Evolutionary conservation across 441 rosid genomes (phyloP), one percentile per base, ranked within the genome.

Genomic region (Pelargonium myrrhifolium): DNA sequence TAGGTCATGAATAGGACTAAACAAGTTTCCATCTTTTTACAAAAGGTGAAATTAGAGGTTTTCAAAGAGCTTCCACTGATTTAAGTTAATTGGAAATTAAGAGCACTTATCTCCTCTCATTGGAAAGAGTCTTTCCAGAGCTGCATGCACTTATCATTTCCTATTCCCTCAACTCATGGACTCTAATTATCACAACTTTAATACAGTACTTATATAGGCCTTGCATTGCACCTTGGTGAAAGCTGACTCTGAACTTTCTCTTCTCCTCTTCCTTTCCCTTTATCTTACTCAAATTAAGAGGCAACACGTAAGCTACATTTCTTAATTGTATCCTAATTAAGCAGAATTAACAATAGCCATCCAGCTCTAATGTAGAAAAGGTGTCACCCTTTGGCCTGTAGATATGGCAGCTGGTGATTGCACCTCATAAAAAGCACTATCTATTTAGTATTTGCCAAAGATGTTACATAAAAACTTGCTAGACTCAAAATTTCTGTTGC

Each of bases 1-100:
- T 76, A 80, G 85, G 85, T 75, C 82, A 69, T 71, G 87, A 76
- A 59, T 66, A 65, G 68, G 82, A 83, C 85, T 53, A 3, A 21
- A 18, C 37, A 17, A 24, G 26, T 45, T 61, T 47, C 49, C 18
- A 20, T 67, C 0, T 71, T 62, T 56, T 35, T 51, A 43, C n/a
- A 65, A 68, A 73, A 42, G 40, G 40, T 47, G 9, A 61, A 68
- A 67, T 40, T 66, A 71, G 14, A 31, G 39, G 51, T 47, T 22
- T 67, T 59, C 59, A 67, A 64, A 64, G 24, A 17, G n/a, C 62
- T 68, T 42, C 39, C 3, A 69, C 45, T 73, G 53, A 53, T 71
- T 60, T 71, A 71, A 68, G 35, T 72, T 65, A 77, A 80, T 75
- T 76, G 78, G 73, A 70, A 73, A 51, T n/a, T n/a, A n/a, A n/a